Evolutionary conservation across 2,329 filamentous ascomycete species (phyloP).

Genomic region (Beauveria scarabaeidicola): DNA sequence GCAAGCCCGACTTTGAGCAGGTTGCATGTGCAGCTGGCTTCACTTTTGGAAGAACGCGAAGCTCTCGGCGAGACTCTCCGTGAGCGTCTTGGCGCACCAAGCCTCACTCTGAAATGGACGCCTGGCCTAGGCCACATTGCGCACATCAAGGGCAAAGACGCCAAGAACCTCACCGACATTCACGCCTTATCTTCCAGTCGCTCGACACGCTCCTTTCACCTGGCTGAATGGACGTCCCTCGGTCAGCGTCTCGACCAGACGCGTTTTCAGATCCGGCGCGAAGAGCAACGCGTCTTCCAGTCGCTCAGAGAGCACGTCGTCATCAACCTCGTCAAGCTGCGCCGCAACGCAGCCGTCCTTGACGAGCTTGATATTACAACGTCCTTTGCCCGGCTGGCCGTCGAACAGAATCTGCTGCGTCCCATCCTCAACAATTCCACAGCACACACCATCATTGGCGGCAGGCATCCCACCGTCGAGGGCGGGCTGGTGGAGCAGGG

Average conservation of each 20-base stretch:
- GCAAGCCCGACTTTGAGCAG: conserved; percentile 58
- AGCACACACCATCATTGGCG: conserved; percentile 69
- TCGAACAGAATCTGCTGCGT: conserved; percentile 63
- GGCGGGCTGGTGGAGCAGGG: conserved; percentile 71
- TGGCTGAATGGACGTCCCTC: conserved; percentile 74
- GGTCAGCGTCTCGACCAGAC: conserved; percentile 72
- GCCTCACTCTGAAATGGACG: conserved; percentile 75
- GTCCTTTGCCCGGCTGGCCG: conserved; percentile 72
- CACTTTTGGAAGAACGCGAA: conserved; percentile 51
- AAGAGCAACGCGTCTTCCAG: conserved; percentile 76
- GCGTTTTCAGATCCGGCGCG: conserved; percentile 67
- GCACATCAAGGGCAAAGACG: conserved; percentile 78
- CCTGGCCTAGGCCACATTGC: conserved; percentile 83
- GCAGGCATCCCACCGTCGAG: conserved; percentile 89
- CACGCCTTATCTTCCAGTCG: conserved; percentile 65
- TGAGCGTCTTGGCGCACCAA: conserved; percentile 49
- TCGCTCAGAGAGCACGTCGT: conserved; percentile 69
- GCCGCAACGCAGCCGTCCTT: conserved; percentile 81
- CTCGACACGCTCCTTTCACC: conserved; percentile 75
- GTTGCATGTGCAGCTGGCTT: conserved; percentile 60
- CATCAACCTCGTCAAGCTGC: conserved; percentile 71
- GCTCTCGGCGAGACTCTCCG: conserved; percentile 54
- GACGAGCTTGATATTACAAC: conserved; percentile 89
- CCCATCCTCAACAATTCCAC: conserved; percentile 60
- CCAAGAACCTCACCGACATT: conserved; percentile 27